Base-by-base conservation (phyloP, 768 basidiomycete genomes). In the Jaapia argillacea region DNA sequence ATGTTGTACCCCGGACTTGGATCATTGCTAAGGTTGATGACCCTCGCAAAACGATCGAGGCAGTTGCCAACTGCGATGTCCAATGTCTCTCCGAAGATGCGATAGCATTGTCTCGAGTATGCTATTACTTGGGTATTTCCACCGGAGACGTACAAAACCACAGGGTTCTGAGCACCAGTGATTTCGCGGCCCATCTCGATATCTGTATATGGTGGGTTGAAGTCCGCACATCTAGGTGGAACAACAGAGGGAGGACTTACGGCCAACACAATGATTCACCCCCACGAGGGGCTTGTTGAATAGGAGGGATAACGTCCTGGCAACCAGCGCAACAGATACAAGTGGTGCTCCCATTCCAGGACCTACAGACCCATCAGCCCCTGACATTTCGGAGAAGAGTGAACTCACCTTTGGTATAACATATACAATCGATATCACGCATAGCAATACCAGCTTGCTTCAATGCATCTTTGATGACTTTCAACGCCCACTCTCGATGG, bases 21-120 rank as follows among this genome's bases (percentile, higher is more conserved):
- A 60, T 94, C 94, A 57, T 99, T 99, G 57, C 86, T 85, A 35
- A 99, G 67, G 47, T 88, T 85, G 42, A 99, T 88, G 10, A 94
- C 89, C 37, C 96, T 71, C 2, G 96, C 96, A 55, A 99, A 99
- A 6, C 96, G 82, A 61, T 99, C 96, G 20, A 99, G 69, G 58
- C 96, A 98, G 59, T 99, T 99, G 27, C 96, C 96, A 25, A 98
- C 92, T n/a, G 96, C 96, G 45, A 99, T 98, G 57, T 99, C 96
- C 43, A 99, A 73, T 2, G 96, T 98, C 64, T 99, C 96, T 13
- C 96, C 96, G 56, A 99, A 99, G 47, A 99, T 99, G 35, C 96
- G 79, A 60, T 99, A 99, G 49, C 92, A 79, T 60, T 98, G 92
- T 46, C 86, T 83, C 18, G 93, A 98, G 62, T 99, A 99, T 1